Conservation (phyloP, 2,329 filamentous ascomycete species). For the Cercospora beticola region DNA sequence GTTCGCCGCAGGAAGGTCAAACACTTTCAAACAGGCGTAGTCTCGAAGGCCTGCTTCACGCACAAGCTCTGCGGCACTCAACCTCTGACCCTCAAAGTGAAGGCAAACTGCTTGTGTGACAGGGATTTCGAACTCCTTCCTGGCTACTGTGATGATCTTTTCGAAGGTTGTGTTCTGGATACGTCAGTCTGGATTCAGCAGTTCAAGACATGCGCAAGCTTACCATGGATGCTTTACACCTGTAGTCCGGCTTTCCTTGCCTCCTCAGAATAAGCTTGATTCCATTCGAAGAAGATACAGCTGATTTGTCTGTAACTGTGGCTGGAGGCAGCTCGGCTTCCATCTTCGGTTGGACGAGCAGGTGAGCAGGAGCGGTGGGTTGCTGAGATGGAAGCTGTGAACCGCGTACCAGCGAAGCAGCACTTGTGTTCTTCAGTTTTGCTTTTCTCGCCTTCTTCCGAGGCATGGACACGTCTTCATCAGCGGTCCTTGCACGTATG, state of each 20-base stretch:
- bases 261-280: neutral
- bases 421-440: neutral
- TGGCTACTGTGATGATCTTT: constrained; percentile 1
- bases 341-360: neutral
- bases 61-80: constrained; percentile 5
- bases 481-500: constrained; percentile 17
- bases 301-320: neutral
- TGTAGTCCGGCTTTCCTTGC: constrained; percentile 2
- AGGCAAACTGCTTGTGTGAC: neutral
- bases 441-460: constrained; percentile 10
- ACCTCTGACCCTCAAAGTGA: constrained; percentile 5
- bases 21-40: neutral
- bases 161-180: constrained; percentile 1
- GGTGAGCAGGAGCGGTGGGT: neutral
- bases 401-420: neutral
- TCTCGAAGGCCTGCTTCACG: constrained; percentile 1
- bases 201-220: neutral
- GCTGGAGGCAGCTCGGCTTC: neutral
- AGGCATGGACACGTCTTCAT: constrained; percentile 21
- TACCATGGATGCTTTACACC: neutral
- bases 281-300: neutral
- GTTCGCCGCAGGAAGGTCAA: neutral
- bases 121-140: neutral
- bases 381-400: neutral
- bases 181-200: neutral